Evolutionary conservation across 495 filamentous ascomycete genomes (phyloP).

Genomic region (Neurospora discreta): DNA sequence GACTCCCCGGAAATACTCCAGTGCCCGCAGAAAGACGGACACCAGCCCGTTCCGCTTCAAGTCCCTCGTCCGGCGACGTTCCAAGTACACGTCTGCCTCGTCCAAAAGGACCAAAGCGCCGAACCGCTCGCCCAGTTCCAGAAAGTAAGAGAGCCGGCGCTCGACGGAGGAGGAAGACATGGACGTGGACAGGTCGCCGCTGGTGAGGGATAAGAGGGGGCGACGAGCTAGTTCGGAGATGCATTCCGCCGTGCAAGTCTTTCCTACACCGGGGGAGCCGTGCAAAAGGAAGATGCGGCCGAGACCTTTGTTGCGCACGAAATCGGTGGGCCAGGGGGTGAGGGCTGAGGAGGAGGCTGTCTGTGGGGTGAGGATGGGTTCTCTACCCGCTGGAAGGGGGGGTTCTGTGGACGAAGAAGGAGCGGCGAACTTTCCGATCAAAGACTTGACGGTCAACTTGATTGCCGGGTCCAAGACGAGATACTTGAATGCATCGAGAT

Average conservation of each 20-base stretch:
- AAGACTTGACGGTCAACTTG: constrained; percentile 29
- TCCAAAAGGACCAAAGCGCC: constrained; percentile 32
- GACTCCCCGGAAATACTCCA: constrained; percentile 33
- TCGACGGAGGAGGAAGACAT: constrained; percentile 21
- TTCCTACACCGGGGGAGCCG: constrained; percentile 41
- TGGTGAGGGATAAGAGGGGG: constrained; percentile 27
- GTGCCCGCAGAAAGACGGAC: constrained; percentile 42
- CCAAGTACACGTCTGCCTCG: constrained; percentile 40
- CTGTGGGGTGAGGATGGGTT: not conserved
- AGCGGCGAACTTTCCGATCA: constrained; percentile 28
- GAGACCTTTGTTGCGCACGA: constrained; percentile 35
- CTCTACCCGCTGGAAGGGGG: too few relatives aligned
- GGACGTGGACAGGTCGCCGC: constrained; percentile 25
- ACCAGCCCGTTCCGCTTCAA: constrained; percentile 70
- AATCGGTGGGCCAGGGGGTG: constrained; percentile 28
- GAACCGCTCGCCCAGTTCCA: constrained; percentile 30
- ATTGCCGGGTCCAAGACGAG: constrained; percentile 31
- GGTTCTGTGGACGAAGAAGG: not conserved
- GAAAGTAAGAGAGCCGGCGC: constrained; percentile 27
- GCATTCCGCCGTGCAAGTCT: constrained; percentile 38
- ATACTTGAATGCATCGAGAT: constrained; percentile 25
- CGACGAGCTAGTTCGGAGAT: constrained; percentile 28
- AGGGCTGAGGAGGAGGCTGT: constrained; percentile 20
- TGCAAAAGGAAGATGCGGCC: constrained; percentile 43
- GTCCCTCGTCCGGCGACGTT: constrained; percentile 58